phyloP scores from a whole-genome alignment of 2,329 filamentous ascomycete genomes.

The Fusarium coicis region DNA sequence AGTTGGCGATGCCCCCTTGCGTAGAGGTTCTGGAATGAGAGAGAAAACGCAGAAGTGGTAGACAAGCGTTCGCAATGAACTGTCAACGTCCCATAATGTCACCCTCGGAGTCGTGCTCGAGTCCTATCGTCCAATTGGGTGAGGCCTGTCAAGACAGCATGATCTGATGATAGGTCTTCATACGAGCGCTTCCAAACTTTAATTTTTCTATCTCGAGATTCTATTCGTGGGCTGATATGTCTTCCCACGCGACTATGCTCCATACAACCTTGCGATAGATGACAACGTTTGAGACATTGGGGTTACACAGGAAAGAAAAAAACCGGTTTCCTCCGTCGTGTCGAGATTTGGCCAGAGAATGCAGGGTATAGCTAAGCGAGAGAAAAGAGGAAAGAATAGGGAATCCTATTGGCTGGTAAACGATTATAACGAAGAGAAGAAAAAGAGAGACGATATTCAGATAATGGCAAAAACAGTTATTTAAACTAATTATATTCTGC shows the following conservation, averaged over 20 bases:
- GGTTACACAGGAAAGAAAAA: too few species aligned
- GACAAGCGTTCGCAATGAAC: not conserved
- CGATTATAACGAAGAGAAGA: rapidly evolving
- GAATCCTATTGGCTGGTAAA: not conserved
- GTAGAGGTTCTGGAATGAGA: not conserved
- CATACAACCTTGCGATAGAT: not conserved
- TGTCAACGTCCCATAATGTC: not conserved
- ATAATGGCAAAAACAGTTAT: not conserved
- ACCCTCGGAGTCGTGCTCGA: not conserved
- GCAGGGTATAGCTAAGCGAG: not conserved
- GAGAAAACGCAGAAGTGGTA: not conserved
- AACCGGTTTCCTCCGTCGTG: too few species aligned
- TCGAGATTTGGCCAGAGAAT: too few species aligned
- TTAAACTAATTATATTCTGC: not conserved
- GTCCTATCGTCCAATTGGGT: not conserved
- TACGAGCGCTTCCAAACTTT: not conserved
- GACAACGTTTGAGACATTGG: too few species aligned
- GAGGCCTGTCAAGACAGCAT: not conserved
- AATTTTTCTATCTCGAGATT: rapidly evolving
- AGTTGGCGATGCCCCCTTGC: not conserved
- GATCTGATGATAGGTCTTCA: not conserved
- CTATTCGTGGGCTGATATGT: not conserved
- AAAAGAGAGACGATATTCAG: rapidly evolving
- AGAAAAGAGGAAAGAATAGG: not conserved
- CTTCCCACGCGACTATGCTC: not conserved